Evolutionary conservation across 768 basidiomycete genomes (phyloP).

Genomic region (Termitomyces sp.): DNA sequence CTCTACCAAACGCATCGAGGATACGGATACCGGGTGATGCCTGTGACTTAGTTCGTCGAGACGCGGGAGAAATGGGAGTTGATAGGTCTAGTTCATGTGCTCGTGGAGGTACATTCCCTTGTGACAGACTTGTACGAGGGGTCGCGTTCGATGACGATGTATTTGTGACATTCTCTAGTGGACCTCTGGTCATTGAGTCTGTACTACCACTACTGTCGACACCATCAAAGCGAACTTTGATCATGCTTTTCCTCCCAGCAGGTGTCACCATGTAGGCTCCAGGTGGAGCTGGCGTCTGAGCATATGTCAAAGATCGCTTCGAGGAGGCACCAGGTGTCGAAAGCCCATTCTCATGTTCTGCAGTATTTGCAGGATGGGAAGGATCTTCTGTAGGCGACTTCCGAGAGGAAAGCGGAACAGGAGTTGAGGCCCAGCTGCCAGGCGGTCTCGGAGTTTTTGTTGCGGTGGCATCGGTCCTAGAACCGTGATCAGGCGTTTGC

Average conservation of each 20-base stretch:
- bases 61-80: conserved; percentile 12
- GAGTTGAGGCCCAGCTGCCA: conserved; percentile 34
- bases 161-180: conserved; percentile 6
- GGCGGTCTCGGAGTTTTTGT: conserved; percentile 29
- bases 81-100: conserved; percentile 13
- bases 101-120: neutral
- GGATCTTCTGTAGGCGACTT: conserved; percentile 8
- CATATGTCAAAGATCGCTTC: conserved; percentile 40
- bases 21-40: conserved; percentile 55
- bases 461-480: conserved; percentile 7
- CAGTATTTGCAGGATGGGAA: conserved; percentile 19
- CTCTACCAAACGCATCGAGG: conserved; percentile 70
- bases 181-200: conserved; percentile 7
- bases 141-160: neutral
- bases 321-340: conserved; percentile 49
- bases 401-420: conserved; percentile 14
- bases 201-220: neutral
- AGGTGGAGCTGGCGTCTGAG: conserved; percentile 64
- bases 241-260: conserved; percentile 48
- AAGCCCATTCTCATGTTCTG: conserved; percentile 30
- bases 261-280: conserved; percentile 68
- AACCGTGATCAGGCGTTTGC: neutral
- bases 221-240: conserved; percentile 74
- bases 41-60: conserved; percentile 31
- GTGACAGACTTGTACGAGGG: neutral